phyloP scores from a whole-genome alignment of 202 grass and related monocot genomes.

The Carex arenaria region DNA sequence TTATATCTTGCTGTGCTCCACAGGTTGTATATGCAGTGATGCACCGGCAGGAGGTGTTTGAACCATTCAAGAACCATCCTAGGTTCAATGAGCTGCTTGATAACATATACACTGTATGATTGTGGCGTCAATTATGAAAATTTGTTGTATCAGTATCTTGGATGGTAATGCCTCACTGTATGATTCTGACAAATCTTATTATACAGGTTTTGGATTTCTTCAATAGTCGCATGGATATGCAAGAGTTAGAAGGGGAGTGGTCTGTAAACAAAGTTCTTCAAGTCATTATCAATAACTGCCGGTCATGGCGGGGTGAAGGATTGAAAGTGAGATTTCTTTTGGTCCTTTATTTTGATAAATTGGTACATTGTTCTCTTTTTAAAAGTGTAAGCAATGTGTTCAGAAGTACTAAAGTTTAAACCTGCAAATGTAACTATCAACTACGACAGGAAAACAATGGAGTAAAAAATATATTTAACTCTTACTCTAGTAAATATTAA shows the following conservation, averaged over 20 bases:
- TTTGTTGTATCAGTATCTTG: not conserved
- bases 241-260: slow-evolving; percentile 71
- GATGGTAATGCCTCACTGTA: not conserved
- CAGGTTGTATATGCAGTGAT: slow-evolving; percentile 98
- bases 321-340: slow-evolving; percentile 67
- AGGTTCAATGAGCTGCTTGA: slow-evolving; percentile 97
- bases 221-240: slow-evolving; percentile 98
- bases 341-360: not conserved
- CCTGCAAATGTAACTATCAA: not conserved
- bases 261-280: slow-evolving; percentile 97
- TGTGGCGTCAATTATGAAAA: slow-evolving; percentile 23
- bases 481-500: not conserved
- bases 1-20: slow-evolving; percentile 19
- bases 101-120: slow-evolving; percentile 92
- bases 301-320: slow-evolving; percentile 94
- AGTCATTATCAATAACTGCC: slow-evolving; percentile 79
- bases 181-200: slow-evolving; percentile 20
- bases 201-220: slow-evolving; percentile 94
- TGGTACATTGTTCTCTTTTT: not conserved
- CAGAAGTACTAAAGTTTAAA: not conserved
- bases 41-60: slow-evolving; percentile 96
- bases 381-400: not conserved
- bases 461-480: not conserved
- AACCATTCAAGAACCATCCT: slow-evolving; percentile 96
- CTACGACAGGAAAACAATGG: not conserved